Evolutionary conservation across 106 monocot species (phyloP).

Genomic region (Dioscorea alata): DNA sequence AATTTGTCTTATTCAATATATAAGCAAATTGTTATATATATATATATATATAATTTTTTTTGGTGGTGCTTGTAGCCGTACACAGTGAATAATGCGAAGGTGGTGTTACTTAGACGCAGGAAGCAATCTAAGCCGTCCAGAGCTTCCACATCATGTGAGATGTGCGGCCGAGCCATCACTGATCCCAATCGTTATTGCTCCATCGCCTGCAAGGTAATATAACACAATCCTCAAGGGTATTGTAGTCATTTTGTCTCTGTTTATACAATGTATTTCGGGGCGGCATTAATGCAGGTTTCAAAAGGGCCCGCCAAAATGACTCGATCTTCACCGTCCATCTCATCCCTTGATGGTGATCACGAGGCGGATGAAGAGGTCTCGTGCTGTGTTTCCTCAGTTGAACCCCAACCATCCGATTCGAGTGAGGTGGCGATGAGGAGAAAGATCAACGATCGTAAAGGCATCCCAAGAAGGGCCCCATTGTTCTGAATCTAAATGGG

Average conservation of each 20-base stretch:
- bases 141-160: constrained; percentile 3
- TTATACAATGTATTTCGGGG: too few relatives aligned
- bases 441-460: constrained; percentile 14
- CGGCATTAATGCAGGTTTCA: too few relatives aligned
- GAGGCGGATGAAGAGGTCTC: not conserved
- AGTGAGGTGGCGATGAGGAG: not conserved
- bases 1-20: not conserved
- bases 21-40: not conserved
- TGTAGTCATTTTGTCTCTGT: too few relatives aligned
- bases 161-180: constrained; percentile 27
- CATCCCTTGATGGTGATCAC: not conserved
- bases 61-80: constrained; percentile 20
- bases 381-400: not conserved
- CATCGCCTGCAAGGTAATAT: constrained; percentile 47
- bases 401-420: constrained; percentile 2
- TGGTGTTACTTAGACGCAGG: constrained; percentile 41
- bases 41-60: not conserved
- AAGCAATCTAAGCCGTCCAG: constrained; percentile 32
- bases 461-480: constrained; percentile 31
- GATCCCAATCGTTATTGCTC: constrained; percentile 50
- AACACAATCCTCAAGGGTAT: too few relatives aligned
- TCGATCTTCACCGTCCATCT: not conserved
- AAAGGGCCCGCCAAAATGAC: too few relatives aligned
- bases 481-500: constrained; percentile 7
- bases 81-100: constrained; percentile 46